These are phyloP conservation scores for Diplodia mutila DNA, from an alignment of 2,329 filamentous ascomycete genomes.

Conservation along the genomic window DNA sequence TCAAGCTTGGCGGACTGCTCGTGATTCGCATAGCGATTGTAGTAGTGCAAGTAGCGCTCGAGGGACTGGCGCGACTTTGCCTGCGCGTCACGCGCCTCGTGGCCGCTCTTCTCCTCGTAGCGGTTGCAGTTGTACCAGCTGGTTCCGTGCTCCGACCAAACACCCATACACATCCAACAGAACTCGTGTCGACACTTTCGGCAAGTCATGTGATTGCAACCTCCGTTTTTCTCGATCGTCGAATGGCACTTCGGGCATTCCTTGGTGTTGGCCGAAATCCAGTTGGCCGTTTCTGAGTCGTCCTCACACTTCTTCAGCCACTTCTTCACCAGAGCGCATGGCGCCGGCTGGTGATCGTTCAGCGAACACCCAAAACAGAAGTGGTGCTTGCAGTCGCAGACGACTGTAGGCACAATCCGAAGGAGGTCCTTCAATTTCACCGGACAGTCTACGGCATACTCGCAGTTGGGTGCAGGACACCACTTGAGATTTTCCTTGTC, in stretches of 20 bases:
- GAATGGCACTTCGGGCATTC: constrained; percentile 96
- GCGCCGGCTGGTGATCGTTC: constrained; percentile 89
- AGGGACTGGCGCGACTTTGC: constrained; percentile 87
- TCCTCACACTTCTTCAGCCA: constrained; percentile 99
- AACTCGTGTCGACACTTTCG: constrained; percentile 95
- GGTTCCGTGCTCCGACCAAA: constrained; percentile 98
- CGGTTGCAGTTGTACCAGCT: constrained; percentile 99
- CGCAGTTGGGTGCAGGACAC: constrained; percentile 97
- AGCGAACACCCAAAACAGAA: constrained; percentile 97
- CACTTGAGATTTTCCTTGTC: constrained; percentile 95
- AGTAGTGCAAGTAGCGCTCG: constrained; percentile 97
- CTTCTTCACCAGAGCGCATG: constrained; percentile 86
- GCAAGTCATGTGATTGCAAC: constrained; percentile 98
- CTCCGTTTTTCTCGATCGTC: constrained; percentile 98
- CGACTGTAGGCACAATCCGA: constrained; percentile 85
- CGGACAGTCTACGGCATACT: constrained; percentile 85
- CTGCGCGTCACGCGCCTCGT: constrained; percentile 88
- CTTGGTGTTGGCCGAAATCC: constrained; percentile 99
- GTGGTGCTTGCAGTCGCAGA: constrained; percentile 78
- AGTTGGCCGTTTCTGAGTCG: constrained; percentile 97
- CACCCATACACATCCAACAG: constrained; percentile 99
- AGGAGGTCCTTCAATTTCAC: constrained; percentile 87
- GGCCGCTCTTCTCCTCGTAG: constrained; percentile 93
- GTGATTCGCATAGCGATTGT: constrained; percentile 98
- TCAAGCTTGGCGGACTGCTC: constrained; percentile 96